These are phyloP conservation scores for Termitomyces sp. DNA, from an alignment of 768 basidiomycete species.

Conservation along the genomic window DNA sequence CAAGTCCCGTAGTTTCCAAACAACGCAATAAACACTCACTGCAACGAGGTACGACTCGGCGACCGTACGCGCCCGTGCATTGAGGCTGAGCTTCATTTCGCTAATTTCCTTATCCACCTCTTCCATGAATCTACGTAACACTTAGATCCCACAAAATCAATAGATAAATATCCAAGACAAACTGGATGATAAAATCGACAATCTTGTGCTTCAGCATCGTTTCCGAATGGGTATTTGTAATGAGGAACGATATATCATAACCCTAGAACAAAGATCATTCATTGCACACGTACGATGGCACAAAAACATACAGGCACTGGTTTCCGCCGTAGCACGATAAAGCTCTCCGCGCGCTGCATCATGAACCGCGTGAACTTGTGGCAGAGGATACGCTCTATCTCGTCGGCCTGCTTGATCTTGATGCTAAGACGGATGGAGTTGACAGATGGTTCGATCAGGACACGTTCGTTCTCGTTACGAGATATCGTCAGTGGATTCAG, in stretches of 20 bases:
- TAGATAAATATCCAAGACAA: slow-evolving; percentile 19
- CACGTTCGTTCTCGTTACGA: slow-evolving; percentile 95
- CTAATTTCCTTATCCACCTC: slow-evolving; percentile 99
- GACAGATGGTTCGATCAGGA: slow-evolving; percentile 94
- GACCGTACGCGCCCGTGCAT: slow-evolving; percentile 93
- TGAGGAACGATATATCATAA: slow-evolving; percentile 97
- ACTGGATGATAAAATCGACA: slow-evolving; percentile 99
- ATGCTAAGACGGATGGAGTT: slow-evolving; percentile 97
- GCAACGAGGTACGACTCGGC: slow-evolving; percentile 93
- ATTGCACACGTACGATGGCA: neutral
- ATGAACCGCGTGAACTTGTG: slow-evolving; percentile 99
- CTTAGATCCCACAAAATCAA: slow-evolving; percentile 5
- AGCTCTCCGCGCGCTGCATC: slow-evolving; percentile 98
- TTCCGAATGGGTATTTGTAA: slow-evolving; percentile 95
- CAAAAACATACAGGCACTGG: slow-evolving; percentile 66
- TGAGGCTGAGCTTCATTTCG: slow-evolving; percentile 97
- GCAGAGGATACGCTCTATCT: slow-evolving; percentile 95
- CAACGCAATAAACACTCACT: slow-evolving; percentile 42
- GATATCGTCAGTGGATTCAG: slow-evolving; percentile 93
- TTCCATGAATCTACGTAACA: slow-evolving; percentile 79
- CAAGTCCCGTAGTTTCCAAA: slow-evolving; percentile 1
- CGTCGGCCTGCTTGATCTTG: slow-evolving; percentile 98
- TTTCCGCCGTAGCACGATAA: slow-evolving; percentile 92
- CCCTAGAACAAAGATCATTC: slow-evolving; percentile 48
- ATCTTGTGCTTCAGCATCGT: slow-evolving; percentile 99